Percentiles rank a stretch among this genome's conserved stretches.
phyloP scores from a whole-genome alignment of 2,329 filamentous ascomycete genomes.

The Aspergillus sp. region DNA sequence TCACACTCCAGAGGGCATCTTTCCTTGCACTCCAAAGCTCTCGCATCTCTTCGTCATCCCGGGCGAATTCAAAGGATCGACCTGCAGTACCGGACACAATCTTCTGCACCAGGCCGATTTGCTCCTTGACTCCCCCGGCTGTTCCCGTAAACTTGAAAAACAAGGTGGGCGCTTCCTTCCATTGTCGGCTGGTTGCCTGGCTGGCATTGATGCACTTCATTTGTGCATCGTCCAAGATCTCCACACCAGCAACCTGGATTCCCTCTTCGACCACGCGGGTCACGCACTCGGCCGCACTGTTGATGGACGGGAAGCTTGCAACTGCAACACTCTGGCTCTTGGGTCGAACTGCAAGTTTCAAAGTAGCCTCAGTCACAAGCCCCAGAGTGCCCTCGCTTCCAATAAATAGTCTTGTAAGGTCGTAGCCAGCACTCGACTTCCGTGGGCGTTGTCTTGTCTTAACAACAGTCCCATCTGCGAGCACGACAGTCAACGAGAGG shows the following conservation, averaged over 20 bases:
- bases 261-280: slow-evolving; percentile 70
- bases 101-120: slow-evolving; percentile 52
- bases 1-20: slow-evolving; percentile 64
- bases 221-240: slow-evolving; percentile 86
- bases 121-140: slow-evolving; percentile 53
- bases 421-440: slow-evolving; percentile 87
- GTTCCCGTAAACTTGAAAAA: slow-evolving; percentile 72
- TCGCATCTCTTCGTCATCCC: slow-evolving; percentile 53
- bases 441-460: slow-evolving; percentile 81
- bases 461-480: slow-evolving; percentile 83
- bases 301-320: slow-evolving; percentile 55
- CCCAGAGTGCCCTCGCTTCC: slow-evolving; percentile 88
- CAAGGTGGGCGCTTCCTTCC: slow-evolving; percentile 62
- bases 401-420: slow-evolving; percentile 81
- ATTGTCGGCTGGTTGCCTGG: slow-evolving; percentile 42
- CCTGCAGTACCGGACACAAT: slow-evolving; percentile 49
- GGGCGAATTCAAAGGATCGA: slow-evolving; percentile 60
- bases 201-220: slow-evolving; percentile 62
- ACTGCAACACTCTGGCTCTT: slow-evolving; percentile 75
- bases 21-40: slow-evolving; percentile 71
- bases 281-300: slow-evolving; percentile 69
- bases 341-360: slow-evolving; percentile 78
- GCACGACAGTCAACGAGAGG: slow-evolving; percentile 72
- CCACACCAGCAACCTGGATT: slow-evolving; percentile 80
- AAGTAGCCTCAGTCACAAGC: slow-evolving; percentile 79